phyloP scores from a whole-genome alignment of 2,329 filamentous ascomycete genomes.

The Ophiostoma sp. region DNA sequence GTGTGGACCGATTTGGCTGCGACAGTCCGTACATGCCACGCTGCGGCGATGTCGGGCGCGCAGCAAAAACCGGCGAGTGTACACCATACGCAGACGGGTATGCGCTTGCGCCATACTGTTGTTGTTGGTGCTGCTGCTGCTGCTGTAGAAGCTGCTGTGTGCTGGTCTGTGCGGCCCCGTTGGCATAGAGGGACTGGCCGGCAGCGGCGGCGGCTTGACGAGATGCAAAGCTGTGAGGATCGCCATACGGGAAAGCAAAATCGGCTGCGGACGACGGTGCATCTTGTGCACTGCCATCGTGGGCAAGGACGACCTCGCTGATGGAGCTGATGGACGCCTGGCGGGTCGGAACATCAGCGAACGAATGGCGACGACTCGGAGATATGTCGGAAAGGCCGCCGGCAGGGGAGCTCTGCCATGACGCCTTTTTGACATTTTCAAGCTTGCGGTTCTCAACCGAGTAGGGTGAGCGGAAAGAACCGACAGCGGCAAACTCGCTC shows the following conservation, averaged over 20 bases:
- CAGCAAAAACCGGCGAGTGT: constrained; percentile 41
- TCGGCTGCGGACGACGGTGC: constrained; percentile 39
- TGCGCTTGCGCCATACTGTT: constrained; percentile 31
- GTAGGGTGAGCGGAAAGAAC: constrained; percentile 44
- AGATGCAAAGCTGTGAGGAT: constrained; percentile 33
- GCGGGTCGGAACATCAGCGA: constrained; percentile 61
- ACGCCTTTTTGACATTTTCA: constrained; percentile 60
- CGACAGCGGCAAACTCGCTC: constrained; percentile 47
- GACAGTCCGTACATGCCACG: constrained; percentile 56
- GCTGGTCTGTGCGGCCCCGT: constrained; percentile 8
- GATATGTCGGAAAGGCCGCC: constrained; percentile 58
- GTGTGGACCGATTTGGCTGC: constrained; percentile 60
- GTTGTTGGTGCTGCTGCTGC: constrained; percentile 16
- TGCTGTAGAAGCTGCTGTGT: constrained; percentile 20
- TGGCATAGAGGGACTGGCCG: constrained; percentile 21
- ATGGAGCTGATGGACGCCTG: constrained; percentile 59
- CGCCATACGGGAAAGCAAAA: constrained; percentile 38
- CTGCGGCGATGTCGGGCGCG: constrained; percentile 55
- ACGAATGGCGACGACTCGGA: constrained; percentile 74
- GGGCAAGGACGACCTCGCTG: constrained; percentile 44
- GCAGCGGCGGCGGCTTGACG: constrained; percentile 29
- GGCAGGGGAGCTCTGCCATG: constrained; percentile 67
- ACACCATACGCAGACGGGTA: constrained; percentile 46
- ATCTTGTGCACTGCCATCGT: constrained; percentile 45
- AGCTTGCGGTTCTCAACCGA: constrained; percentile 56